Conservation (phyloP, 2,329 filamentous ascomycete species). For the Stagonosporopsis tanaceti region DNA sequence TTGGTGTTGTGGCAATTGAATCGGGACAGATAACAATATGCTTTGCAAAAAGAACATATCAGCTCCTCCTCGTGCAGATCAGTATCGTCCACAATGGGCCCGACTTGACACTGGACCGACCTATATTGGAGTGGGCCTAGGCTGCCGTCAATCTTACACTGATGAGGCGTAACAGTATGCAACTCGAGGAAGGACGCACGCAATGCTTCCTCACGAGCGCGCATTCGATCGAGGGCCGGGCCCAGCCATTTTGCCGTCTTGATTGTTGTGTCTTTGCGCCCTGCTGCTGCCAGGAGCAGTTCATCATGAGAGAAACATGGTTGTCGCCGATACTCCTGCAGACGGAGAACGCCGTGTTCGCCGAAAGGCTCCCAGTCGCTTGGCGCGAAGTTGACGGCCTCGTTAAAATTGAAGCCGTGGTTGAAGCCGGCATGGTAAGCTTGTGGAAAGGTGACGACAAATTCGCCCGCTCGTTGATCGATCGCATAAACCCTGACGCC, state of each 20-base stretch:
- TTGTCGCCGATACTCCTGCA: constrained; percentile 87
- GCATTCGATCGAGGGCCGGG: constrained; percentile 82
- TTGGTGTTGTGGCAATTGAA: constrained; percentile 84
- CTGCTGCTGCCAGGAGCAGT: constrained; percentile 86
- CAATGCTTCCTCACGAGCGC: constrained; percentile 73
- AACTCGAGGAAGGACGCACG: constrained; percentile 73
- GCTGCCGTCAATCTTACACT: constrained; percentile 62
- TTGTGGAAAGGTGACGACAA: constrained; percentile 95
- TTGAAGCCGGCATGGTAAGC: constrained; percentile 99
- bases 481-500: constrained; percentile 92
- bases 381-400: constrained; percentile 97
- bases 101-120: constrained; percentile 36
- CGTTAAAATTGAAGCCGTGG: constrained; percentile 97
- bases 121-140: constrained; percentile 32
- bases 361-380: constrained; percentile 95
- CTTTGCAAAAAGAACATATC: constrained; percentile 90
- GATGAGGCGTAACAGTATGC: constrained; percentile 61
- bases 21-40: constrained; percentile 88
- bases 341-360: constrained; percentile 81
- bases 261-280: constrained; percentile 76
- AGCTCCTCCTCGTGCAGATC: constrained; percentile 91
- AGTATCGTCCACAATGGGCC: constrained; percentile 60
- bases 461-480: constrained; percentile 95
- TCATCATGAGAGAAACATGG: constrained; percentile 99
- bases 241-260: constrained; percentile 95